Evolutionary conservation across 306 rosid species (phyloP).

Genomic region (Cucurbita pepo): DNA sequence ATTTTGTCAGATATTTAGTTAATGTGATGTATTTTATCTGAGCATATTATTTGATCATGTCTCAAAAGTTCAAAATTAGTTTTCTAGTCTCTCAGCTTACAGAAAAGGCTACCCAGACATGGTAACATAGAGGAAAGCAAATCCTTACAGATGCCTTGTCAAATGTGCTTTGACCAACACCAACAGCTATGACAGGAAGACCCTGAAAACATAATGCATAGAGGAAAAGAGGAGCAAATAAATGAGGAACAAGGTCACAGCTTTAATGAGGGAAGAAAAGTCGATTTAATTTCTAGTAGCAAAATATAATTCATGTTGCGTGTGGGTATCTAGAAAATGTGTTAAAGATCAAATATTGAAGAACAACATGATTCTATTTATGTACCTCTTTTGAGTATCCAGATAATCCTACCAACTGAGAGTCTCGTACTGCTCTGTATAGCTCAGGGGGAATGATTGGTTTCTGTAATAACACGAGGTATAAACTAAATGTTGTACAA

Average conservation of each 20-base stretch:
- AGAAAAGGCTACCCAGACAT: not conserved
- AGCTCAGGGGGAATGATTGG: conserved; percentile 58
- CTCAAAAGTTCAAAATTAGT: not conserved
- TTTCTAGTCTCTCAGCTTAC: not conserved
- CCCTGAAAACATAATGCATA: conserved; percentile 38
- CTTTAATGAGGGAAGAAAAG: not conserved
- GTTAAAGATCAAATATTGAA: not conserved
- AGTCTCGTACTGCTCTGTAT: conserved; percentile 58
- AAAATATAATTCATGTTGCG: not conserved
- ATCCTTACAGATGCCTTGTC: conserved; percentile 92
- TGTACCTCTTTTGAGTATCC: conserved; percentile 89
- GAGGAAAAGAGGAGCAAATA: conserved; percentile 9
- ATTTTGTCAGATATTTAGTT: not conserved
- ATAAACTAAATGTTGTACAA: not conserved
- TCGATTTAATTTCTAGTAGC: not conserved
- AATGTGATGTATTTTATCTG: not conserved
- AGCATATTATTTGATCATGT: not conserved
- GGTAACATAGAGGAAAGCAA: not conserved
- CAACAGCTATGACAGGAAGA: conserved; percentile 72
- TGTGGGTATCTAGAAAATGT: not conserved
- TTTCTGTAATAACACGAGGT: conserved; percentile 29
- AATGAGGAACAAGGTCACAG: not conserved
- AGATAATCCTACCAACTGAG: conserved; percentile 72
- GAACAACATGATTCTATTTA: not conserved
- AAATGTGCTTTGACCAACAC: conserved; percentile 81